Evolutionary conservation across 805 yeast genomes (phyloP), one percentile per base, ranked within the genome.

Genomic region (Zygosaccharomyces rouxii): DNA sequence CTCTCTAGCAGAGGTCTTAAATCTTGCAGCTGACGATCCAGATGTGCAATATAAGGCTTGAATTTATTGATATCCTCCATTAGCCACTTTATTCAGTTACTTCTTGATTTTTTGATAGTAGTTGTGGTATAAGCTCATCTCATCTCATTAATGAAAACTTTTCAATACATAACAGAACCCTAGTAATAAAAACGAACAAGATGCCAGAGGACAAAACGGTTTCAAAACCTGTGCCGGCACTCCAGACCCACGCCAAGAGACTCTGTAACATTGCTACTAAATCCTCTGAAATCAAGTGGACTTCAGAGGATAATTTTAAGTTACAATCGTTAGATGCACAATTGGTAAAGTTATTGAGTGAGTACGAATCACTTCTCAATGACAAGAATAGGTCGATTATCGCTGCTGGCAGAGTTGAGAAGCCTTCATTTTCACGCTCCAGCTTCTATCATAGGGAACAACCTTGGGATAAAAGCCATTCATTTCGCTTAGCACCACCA

Each of bases 41-140:
- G 38, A 40, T 64, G 59, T 3, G 50, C 40, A 14, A 63, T 49
- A 33, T 60, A 64, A 4, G 67, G 63, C 41, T 58, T 62, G 7
- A 66, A 52, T 42, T 59, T 62, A 29, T 57, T 49, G 10, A 55
- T 52, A 45, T 66, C 69, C 23, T 57, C 62, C 63, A 59, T 53
- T 13, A 16, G 18, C 37, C 37, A 22, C 28, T 29, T 29, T 13
- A 21, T 19, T 18, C 37, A 22, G 25, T 29, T 29, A 29, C 10
- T 23, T 22, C 26, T 41, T 10, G 10, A 3, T 30, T 41, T 41
- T 23, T 41, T 16, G 28, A 16, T 19, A 13, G 44, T 41, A 23
- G 42, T 33, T 9, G 10, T 18, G 14, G 37, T 33, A 14, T 18
- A 33, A 33, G 37, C 37, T 33, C 37, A 31, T 13, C 18, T 31